These are phyloP conservation scores for Canavalia ensiformis DNA, from an alignment of 306 rosid species.

Conservation along the genomic window DNA sequence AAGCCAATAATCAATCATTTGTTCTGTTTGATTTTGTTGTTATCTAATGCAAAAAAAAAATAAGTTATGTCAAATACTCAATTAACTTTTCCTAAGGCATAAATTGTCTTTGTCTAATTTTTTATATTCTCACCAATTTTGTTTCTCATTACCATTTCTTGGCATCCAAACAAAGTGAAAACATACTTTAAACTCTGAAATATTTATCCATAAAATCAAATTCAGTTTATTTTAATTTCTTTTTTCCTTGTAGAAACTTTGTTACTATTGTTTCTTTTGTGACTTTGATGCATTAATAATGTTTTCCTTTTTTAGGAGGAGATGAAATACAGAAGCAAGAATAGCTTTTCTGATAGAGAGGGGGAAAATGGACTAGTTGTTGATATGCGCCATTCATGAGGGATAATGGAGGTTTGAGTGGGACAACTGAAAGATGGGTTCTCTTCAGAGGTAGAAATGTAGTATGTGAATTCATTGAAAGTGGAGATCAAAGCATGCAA, in stretches of 20 bases:
- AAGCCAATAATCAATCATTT: conserved; percentile 42
- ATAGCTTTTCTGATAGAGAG: conserved; percentile 98
- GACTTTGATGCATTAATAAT: conserved; percentile 45
- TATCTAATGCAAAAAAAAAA: conserved; percentile 8
- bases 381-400: too few species aligned
- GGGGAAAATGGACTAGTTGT: too few species aligned
- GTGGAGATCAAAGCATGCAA: too few species aligned
- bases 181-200: conserved; percentile 38
- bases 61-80: conserved; percentile 20
- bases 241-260: background rate
- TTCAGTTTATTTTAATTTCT: background rate
- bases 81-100: conserved; percentile 19
- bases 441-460: too few species aligned
- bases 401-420: too few species aligned
- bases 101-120: conserved; percentile 31
- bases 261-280: background rate
- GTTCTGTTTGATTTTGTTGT: conserved; percentile 38
- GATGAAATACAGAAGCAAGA: conserved; percentile 81
- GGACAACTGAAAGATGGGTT: too few species aligned
- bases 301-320: conserved; percentile 69
- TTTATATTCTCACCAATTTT: background rate
- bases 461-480: too few species aligned
- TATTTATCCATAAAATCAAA: conserved; percentile 10
- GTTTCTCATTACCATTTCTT: conserved; percentile 46
- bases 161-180: conserved; percentile 47